Conservation (phyloP, 2,329 filamentous ascomycete genomes). For the Colletotrichum acutatum region DNA sequence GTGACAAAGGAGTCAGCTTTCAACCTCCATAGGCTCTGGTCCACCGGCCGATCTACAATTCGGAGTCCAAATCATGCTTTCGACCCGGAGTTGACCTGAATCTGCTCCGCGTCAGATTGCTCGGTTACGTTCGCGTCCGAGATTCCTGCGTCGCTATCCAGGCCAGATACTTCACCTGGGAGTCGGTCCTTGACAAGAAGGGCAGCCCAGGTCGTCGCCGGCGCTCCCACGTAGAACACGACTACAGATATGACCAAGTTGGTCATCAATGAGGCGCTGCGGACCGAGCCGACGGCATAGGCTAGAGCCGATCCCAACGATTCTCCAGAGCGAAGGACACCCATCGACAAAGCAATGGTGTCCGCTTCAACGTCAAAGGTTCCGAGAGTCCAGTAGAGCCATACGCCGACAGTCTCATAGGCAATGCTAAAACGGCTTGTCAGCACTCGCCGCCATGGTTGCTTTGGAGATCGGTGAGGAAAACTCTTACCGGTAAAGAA, state of each 20-base stretch:
- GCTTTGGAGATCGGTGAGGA: slow-evolving; percentile 47
- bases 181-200: slow-evolving; percentile 13
- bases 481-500: slow-evolving; percentile 61
- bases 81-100: neutral
- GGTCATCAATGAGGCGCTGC: slow-evolving; percentile 54
- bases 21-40: no score
- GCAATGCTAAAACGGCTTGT: neutral
- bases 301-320: slow-evolving; percentile 57
- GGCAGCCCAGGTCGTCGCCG: slow-evolving; percentile 17
- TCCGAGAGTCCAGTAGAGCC: slow-evolving; percentile 62
- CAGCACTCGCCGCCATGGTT: slow-evolving; percentile 41
- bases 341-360: slow-evolving; percentile 59
- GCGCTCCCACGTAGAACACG: slow-evolving; percentile 52
- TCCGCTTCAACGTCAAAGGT: slow-evolving; percentile 62
- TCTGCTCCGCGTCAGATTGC: slow-evolving; percentile 12
- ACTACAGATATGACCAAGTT: slow-evolving; percentile 60
- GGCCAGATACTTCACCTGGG: neutral
- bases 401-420: slow-evolving; percentile 38
- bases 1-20: no score
- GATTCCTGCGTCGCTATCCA: neutral
- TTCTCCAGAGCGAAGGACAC: slow-evolving; percentile 59
- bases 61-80: neutral
- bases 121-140: neutral
- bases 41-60: neutral
- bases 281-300: slow-evolving; percentile 59